A percentile compares a stretch with the other conserved stretches of the same genome.
Evolutionary conservation across 164 flowering plant species (phyloP).

Genomic region (Amborella trichopoda): DNA sequence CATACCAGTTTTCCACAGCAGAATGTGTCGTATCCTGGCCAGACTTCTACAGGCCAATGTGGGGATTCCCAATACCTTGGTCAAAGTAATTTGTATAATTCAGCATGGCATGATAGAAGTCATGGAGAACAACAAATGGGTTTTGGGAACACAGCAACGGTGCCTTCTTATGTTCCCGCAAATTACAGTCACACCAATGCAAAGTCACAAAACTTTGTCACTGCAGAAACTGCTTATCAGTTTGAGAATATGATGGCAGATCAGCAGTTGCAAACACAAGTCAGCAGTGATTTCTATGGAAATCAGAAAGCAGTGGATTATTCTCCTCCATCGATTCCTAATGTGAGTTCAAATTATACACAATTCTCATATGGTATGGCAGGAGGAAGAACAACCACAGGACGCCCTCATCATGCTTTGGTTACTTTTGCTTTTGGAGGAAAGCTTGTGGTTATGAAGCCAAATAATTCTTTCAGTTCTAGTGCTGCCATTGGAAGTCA

Average conservation of each 20-base stretch:
- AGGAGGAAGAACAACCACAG: conserved; percentile 51
- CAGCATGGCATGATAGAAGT: neutral
- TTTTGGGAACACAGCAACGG: conserved; percentile 13
- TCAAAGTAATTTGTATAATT: neutral
- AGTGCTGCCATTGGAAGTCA: conserved; percentile 35
- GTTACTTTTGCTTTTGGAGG: conserved; percentile 86
- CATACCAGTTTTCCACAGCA: neutral
- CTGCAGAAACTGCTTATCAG: conserved; percentile 18
- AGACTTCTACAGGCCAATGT: neutral
- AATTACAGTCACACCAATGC: conserved; percentile 16
- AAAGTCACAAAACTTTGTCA: no score
- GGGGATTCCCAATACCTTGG: neutral
- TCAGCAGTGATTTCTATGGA: conserved; percentile 22
- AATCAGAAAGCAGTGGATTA: conserved; percentile 18
- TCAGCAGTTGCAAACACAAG: conserved; percentile 20
- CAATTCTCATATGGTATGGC: conserved; percentile 26
- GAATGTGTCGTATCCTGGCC: neutral
- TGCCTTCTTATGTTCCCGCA: conserved; percentile 15
- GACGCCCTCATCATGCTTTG: conserved; percentile 72
- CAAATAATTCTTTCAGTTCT: conserved; percentile 13
- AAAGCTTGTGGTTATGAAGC: conserved; percentile 59
- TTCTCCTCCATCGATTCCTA: conserved; percentile 21
- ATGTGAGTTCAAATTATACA: neutral
- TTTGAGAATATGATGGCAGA: conserved; percentile 14
- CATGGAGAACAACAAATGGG: neutral